Evolutionary conservation across 306 rosid genomes (phyloP).

Genomic region (Nissolia schottii): DNA sequence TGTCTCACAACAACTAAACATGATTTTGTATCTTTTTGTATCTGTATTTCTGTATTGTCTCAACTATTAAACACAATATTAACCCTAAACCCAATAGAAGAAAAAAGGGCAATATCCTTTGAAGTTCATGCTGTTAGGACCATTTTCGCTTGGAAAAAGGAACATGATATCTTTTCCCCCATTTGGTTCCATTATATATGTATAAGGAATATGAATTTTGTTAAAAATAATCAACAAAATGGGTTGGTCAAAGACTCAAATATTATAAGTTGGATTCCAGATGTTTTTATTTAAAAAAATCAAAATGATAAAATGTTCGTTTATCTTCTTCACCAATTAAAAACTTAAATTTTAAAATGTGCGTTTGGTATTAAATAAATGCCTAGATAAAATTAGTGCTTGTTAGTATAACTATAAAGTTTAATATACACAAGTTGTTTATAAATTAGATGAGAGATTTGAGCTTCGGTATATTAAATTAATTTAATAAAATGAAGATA

Average conservation of each 20-base stretch:
- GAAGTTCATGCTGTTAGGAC: not conserved
- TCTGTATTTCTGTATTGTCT: too few species aligned
- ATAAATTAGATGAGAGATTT: too few species aligned
- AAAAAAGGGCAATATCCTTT: not conserved
- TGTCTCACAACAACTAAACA: too few species aligned
- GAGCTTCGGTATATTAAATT: too few species aligned
- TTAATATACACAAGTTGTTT: too few species aligned
- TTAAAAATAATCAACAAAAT: not conserved
- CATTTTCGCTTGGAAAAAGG: not conserved
- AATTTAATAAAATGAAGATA: too few species aligned
- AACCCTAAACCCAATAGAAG: not conserved
- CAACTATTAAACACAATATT: too few species aligned
- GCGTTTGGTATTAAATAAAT: too few species aligned
- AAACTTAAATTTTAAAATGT: not conserved
- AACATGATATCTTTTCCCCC: not conserved
- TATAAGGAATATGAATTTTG: too few species aligned
- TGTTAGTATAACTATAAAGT: too few species aligned
- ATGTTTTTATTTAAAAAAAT: not conserved
- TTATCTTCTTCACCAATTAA: not conserved
- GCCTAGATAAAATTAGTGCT: too few species aligned
- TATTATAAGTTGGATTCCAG: not conserved
- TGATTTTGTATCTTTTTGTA: too few species aligned
- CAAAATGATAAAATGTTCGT: not conserved
- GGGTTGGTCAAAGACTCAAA: not conserved
- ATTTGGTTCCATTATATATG: not conserved